Base-by-base conservation (phyloP, 148 eudicot genomes). In the Cornus controversa region DNA sequence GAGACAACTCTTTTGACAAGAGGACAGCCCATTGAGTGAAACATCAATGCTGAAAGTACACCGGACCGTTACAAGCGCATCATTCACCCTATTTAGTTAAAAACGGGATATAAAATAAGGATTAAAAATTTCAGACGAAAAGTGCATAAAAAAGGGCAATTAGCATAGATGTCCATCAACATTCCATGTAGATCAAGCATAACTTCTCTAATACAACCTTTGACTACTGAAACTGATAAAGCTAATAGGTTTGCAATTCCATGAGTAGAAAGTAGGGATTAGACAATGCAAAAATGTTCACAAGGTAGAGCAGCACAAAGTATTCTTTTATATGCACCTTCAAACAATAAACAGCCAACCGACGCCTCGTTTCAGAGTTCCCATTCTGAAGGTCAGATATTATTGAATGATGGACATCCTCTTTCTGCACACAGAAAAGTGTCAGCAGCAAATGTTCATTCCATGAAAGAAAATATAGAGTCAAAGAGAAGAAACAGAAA, bases 351-450 rank as follows among this genome's bases (percentile, higher is more conserved):
- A 96, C 98, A 87, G 99, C 99, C 77, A 96, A 90, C 54, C 99
- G 95, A 79, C 98, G 85, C 85, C 99, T 90, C 72, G 99, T 96
- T 89, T 96, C 99, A 72, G 98, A 77, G 80, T 89, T 92, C 73
- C 99, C 99, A 89, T 96, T 96, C 86, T 96, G 99, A 81, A 96
- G 91, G 81, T 96, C 99, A 69, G 99, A 88, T 86, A 96, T 96
- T 71, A 96, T 96, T 66, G 99, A 96, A 83, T 96, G 99, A 85
- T 96, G 99, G 71, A 96, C 99, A 84, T 96, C 99, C 86, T 96
- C 99, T 91, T 96, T 96, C 99, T 96, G 97, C 87, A 80, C 45
- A 71, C 54, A 68, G 42, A 82, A 34, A 6, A 58, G 53, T 54
- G 76, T 54, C 67, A 75, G 67, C 66, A 60, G 47, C 42, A 66